These are phyloP conservation scores for Ophiostoma novo-ulmi DNA, from an alignment of 2,329 filamentous ascomycete species.

Conservation along the genomic window DNA sequence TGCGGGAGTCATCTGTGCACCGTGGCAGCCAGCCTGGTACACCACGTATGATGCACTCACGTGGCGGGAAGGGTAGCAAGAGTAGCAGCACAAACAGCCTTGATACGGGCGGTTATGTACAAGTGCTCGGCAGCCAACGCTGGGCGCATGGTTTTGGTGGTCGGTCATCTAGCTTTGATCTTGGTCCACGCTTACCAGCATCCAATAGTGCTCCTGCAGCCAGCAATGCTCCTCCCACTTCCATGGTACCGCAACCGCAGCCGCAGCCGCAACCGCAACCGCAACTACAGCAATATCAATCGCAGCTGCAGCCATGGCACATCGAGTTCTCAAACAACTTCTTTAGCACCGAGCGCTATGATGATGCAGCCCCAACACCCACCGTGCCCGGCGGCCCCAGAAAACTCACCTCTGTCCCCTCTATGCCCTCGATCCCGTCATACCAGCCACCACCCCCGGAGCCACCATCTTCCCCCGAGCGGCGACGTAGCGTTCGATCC, in stretches of 20 bases:
- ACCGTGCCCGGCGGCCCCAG: conserved; percentile 77
- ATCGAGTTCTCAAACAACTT: conserved; percentile 47
- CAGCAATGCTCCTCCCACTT: conserved; percentile 18
- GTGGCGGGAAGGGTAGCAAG: conserved; percentile 63
- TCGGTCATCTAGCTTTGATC: conserved; percentile 71
- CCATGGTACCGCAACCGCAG: background rate
- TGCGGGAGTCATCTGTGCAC: conserved; percentile 44
- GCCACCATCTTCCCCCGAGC: conserved; percentile 38
- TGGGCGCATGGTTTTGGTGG: conserved; percentile 49
- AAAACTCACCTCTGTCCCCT: conserved; percentile 35
- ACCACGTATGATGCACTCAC: conserved; percentile 46
- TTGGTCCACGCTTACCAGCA: conserved; percentile 43
- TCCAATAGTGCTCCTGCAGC: background rate
- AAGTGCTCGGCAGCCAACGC: conserved; percentile 54
- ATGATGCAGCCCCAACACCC: conserved; percentile 80
- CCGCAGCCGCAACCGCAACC: background rate
- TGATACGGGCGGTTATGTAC: conserved; percentile 58
- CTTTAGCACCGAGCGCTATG: conserved; percentile 49
- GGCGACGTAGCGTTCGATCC: conserved; percentile 56
- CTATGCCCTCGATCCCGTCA: conserved; percentile 38
- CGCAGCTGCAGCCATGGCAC: conserved; percentile 38
- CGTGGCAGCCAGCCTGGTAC: conserved; percentile 38
- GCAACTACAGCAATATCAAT: conserved; percentile 13
- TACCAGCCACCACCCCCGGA: conserved; percentile 39
- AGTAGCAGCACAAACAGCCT: conserved; percentile 63